A percentile compares a stretch with the other conserved stretches of the same genome.
These are phyloP conservation scores for Ceratocystis cubensis DNA, from an alignment of 2,329 filamentous ascomycete genomes.

Conservation along the genomic window DNA sequence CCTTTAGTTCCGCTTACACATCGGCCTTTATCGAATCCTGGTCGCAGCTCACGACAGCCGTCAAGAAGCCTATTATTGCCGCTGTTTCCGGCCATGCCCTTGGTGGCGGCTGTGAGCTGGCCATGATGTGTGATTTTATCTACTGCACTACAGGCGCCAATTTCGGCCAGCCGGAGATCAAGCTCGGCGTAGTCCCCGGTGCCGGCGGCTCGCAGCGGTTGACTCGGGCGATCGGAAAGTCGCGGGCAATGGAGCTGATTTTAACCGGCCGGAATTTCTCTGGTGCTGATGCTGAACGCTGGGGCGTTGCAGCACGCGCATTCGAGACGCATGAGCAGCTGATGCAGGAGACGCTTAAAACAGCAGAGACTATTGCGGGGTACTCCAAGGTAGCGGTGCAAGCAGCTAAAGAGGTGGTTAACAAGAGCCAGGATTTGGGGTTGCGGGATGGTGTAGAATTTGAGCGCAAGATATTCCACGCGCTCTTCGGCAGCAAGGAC, in stretches of 20 bases:
- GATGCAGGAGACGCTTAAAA: constrained; percentile 66
- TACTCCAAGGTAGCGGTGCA: constrained; percentile 79
- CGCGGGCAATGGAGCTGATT: constrained; percentile 81
- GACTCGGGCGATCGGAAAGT: constrained; percentile 71
- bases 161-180: constrained; percentile 96
- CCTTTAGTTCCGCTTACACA: constrained; percentile 77
- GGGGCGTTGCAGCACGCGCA: constrained; percentile 76
- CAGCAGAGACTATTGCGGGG: constrained; percentile 77
- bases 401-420: constrained; percentile 94
- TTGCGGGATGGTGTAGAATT: constrained; percentile 87
- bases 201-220: constrained; percentile 84
- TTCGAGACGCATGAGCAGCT: constrained; percentile 72
- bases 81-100: constrained; percentile 91
- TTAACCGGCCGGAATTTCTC: constrained; percentile 74
- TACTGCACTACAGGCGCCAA: constrained; percentile 79
- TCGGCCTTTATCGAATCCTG: constrained; percentile 90
- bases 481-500: constrained; percentile 83
- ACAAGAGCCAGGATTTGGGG: constrained; percentile 89
- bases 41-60: constrained; percentile 68
- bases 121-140: constrained; percentile 93
- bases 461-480: constrained; percentile 86
- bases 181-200: constrained; percentile 82
- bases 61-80: constrained; percentile 90
- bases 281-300: constrained; percentile 72
- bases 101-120: constrained; percentile 89